phyloP scores from a whole-genome alignment of 345 rosid species.

The Draba incana region DNA sequence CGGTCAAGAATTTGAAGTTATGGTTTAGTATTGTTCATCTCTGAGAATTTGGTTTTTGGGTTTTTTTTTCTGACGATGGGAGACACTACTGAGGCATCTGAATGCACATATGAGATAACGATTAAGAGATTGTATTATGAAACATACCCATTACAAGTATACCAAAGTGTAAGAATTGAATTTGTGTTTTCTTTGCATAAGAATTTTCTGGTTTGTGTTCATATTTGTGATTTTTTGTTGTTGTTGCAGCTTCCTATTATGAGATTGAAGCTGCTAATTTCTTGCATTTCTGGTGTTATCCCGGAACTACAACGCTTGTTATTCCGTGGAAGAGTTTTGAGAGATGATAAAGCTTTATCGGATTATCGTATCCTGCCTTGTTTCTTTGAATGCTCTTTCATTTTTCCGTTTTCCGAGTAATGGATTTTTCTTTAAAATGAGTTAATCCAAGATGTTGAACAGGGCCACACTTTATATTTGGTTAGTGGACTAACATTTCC shows the following conservation, averaged over 20 bases:
- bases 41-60: not conserved
- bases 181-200: not conserved
- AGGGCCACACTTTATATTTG: slow-evolving; percentile 51
- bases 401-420: not conserved
- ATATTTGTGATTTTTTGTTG: not conserved
- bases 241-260: slow-evolving; percentile 43
- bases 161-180: slow-evolving; percentile 38
- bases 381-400: not conserved
- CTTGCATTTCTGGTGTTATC: slow-evolving; percentile 40
- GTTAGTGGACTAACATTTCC: slow-evolving; percentile 43
- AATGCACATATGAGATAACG: slow-evolving; percentile 43
- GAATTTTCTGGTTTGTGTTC: not conserved
- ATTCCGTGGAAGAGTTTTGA: slow-evolving; percentile 50
- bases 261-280: slow-evolving; percentile 50
- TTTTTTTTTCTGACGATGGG: slow-evolving; percentile 48
- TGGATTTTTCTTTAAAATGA: not conserved
- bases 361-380: slow-evolving; percentile 51
- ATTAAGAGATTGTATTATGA: slow-evolving; percentile 47
- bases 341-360: slow-evolving; percentile 49
- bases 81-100: slow-evolving; percentile 25
- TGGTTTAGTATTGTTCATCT: not conserved
- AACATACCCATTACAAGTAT: slow-evolving; percentile 44
- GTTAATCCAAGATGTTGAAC: slow-evolving; percentile 49
- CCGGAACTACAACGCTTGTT: slow-evolving; percentile 48
- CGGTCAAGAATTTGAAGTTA: too few species aligned